phyloP scores from a whole-genome alignment of 768 basidiomycete species.

The Dioszegia aurantiaca region DNA sequence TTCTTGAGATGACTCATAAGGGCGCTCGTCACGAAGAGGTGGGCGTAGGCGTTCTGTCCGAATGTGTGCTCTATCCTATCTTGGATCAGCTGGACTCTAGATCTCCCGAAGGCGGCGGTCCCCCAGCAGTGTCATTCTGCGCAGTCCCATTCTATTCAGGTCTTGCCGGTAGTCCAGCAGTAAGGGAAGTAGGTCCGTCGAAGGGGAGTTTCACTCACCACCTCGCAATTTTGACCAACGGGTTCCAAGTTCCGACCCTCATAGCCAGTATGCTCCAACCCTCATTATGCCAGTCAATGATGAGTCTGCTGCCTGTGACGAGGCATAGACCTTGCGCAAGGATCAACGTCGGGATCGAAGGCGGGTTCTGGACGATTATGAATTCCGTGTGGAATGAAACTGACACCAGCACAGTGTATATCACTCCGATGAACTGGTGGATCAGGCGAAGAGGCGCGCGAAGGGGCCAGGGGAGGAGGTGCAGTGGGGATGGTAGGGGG shows the following conservation, averaged over 20 bases:
- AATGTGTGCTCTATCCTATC: constrained; percentile 78
- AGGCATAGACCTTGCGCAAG: constrained; percentile 72
- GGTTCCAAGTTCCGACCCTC: constrained; percentile 67
- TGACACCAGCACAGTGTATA: constrained; percentile 62
- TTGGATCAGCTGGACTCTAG: too few relatives aligned
- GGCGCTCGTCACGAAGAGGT: constrained; percentile 86
- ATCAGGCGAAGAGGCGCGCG: constrained; percentile 74
- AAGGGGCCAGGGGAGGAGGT: constrained; percentile 59
- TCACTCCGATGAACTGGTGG: constrained; percentile 65
- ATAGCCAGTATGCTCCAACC: constrained; percentile 89
- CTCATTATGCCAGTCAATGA: constrained; percentile 99
- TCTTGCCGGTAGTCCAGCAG: too few relatives aligned
- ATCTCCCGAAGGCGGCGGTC: too few relatives aligned
- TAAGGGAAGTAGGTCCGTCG: too few relatives aligned
- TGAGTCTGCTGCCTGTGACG: constrained; percentile 73
- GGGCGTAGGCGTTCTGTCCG: constrained; percentile 76
- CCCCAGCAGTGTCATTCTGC: too few relatives aligned
- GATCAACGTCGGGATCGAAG: constrained; percentile 87
- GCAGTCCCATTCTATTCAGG: too few relatives aligned
- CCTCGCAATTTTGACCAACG: constrained; percentile 70
- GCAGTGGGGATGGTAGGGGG: constrained; percentile 59
- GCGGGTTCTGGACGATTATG: constrained; percentile 95
- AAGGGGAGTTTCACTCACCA: constrained; percentile 57
- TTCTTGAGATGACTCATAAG: constrained; percentile 70
- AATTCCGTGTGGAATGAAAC: constrained; percentile 65